Evolutionary conservation across 2,329 filamentous ascomycete genomes (phyloP).

Genomic region (Penicillium sp.): DNA sequence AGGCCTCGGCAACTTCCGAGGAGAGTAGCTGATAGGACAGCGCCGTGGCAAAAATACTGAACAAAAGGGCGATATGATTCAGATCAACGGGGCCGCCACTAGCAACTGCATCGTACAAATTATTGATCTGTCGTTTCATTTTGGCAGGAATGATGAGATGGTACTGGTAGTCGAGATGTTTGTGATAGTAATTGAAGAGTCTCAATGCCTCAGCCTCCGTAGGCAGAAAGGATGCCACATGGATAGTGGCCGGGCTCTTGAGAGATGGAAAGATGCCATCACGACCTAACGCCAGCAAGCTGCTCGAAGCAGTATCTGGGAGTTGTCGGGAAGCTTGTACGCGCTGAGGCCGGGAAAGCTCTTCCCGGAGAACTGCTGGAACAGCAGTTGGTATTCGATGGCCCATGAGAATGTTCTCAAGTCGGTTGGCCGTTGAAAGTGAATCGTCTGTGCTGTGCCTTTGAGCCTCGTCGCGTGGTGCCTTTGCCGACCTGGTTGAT

Average conservation of each 20-base stretch:
- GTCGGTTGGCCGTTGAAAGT: constrained; percentile 28
- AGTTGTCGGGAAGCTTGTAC: background rate
- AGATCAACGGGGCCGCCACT: constrained; percentile 21
- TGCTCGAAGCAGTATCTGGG: background rate
- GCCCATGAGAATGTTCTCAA: constrained; percentile 33
- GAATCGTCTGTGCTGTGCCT: constrained; percentile 19
- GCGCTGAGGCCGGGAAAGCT: constrained; percentile 11
- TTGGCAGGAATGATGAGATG: constrained; percentile 35
- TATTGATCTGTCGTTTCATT: constrained; percentile 29
- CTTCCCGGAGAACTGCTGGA: constrained; percentile 21
- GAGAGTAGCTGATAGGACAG: constrained; percentile 27
- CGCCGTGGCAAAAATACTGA: constrained; percentile 37
- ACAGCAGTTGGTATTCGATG: constrained; percentile 28
- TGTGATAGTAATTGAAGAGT: constrained; percentile 37
- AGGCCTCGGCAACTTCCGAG: constrained; percentile 20
- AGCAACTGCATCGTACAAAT: constrained; percentile 32
- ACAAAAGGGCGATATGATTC: constrained; percentile 35
- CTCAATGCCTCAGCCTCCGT: constrained; percentile 29
- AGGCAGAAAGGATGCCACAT: constrained; percentile 30
- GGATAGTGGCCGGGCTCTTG: constrained; percentile 24
- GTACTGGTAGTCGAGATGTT: constrained; percentile 39
- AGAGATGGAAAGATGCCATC: constrained; percentile 9
- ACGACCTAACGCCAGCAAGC: background rate
- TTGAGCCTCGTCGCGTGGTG: background rate
- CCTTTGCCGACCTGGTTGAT: background rate